These are phyloP conservation scores for Trichoderma sp. DNA, from an alignment of 2,329 filamentous ascomycete species.

Conservation along the genomic window DNA sequence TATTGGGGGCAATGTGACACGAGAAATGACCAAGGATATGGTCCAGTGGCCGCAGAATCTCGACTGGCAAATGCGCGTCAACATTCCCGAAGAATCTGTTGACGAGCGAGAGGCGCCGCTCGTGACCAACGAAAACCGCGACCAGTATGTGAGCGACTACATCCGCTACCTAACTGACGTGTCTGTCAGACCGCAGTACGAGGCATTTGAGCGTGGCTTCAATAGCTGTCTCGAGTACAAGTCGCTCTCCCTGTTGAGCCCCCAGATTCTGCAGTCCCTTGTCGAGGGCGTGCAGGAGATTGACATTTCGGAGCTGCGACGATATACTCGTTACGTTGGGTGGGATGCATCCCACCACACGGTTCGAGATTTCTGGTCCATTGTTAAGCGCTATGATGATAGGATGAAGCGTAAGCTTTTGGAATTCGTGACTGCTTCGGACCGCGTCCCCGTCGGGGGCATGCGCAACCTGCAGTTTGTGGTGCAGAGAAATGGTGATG, in stretches of 20 bases:
- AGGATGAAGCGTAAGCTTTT: conserved; percentile 74
- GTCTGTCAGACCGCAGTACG: conserved; percentile 74
- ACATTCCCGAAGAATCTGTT: conserved; percentile 5
- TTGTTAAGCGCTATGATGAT: conserved; percentile 68
- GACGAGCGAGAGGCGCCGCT: conserved; percentile 57
- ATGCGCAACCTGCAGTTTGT: conserved; percentile 80
- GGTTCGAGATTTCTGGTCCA: conserved; percentile 80
- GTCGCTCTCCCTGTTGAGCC: conserved; percentile 70
- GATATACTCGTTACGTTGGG: conserved; percentile 75
- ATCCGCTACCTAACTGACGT: conserved; percentile 78
- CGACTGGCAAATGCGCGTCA: conserved; percentile 27
- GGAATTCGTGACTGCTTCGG: conserved; percentile 93
- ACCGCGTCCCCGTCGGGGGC: conserved; percentile 85
- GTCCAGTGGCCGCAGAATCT: conserved; percentile 58
- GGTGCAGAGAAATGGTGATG: conserved; percentile 74
- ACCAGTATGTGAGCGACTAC: conserved; percentile 80
- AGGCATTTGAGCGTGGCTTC: conserved; percentile 82
- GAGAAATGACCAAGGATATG: conserved; percentile 52
- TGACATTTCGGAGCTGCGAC: conserved; percentile 71
- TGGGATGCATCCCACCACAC: conserved; percentile 70
- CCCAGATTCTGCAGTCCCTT: conserved; percentile 70
- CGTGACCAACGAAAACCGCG: conserved; percentile 80
- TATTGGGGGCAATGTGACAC: conserved; percentile 58
- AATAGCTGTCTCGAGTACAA: conserved; percentile 69
- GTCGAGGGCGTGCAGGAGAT: conserved; percentile 84